Percentiles rank a stretch among this genome's conserved stretches.
These are phyloP conservation scores for Trichoderma brevicompactum DNA, from an alignment of 2,329 filamentous ascomycete species.

Conservation along the genomic window DNA sequence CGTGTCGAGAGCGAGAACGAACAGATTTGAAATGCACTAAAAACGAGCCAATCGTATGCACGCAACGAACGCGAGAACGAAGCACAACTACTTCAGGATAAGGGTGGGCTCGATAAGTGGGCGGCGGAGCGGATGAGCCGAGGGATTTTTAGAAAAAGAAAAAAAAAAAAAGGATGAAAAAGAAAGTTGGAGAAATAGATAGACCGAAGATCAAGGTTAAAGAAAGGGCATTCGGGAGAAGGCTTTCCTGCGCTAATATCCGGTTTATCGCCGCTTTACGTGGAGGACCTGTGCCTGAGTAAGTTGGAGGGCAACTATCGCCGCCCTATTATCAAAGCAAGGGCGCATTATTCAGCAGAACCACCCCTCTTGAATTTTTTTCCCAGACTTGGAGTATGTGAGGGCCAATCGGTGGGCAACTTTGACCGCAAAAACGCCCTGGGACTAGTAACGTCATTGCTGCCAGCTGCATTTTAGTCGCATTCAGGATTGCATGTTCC, in stretches of 20 bases:
- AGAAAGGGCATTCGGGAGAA: background rate
- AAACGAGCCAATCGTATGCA: background rate
- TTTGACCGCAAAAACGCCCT: background rate
- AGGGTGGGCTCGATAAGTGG: background rate
- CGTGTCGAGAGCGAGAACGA: background rate
- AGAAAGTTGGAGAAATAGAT: background rate
- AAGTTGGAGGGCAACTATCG: conserved; percentile 2
- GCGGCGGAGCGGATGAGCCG: background rate
- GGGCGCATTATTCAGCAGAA: conserved; percentile 10
- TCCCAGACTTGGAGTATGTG: background rate
- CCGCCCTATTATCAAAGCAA: conserved; percentile 8
- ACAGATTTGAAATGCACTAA: background rate
- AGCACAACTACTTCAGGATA: background rate
- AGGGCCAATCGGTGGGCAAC: background rate
- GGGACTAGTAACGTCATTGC: no score
- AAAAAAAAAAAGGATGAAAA: background rate
- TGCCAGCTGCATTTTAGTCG: no score
- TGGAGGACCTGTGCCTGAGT: background rate
- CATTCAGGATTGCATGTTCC: no score
- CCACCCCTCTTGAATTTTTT: background rate
- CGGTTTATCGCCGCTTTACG: background rate
- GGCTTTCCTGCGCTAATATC: background rate
- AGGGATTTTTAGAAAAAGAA: background rate
- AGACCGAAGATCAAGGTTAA: background rate
- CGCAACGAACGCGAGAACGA: no score